phyloP scores from a whole-genome alignment of 2,329 filamentous ascomycete genomes.

The Rhynchosporium graminicola region DNA sequence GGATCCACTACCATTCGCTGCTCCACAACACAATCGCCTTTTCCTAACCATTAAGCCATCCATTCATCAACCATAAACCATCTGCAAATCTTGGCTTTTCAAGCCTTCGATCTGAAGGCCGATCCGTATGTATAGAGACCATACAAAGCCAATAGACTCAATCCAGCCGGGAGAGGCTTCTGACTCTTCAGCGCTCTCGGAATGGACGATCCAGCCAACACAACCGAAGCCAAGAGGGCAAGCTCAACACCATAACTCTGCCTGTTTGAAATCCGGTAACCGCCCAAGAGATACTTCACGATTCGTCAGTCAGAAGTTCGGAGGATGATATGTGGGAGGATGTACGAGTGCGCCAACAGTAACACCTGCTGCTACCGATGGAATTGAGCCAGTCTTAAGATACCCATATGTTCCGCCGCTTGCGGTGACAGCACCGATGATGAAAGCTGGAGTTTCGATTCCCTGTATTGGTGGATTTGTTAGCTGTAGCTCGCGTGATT shows the following conservation, averaged over 20 bases:
- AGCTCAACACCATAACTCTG: slow-evolving; percentile 84
- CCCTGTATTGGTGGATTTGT: slow-evolving; percentile 28
- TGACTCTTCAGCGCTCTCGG: slow-evolving; percentile 80
- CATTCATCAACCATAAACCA: neutral
- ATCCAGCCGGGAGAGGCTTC: slow-evolving; percentile 80
- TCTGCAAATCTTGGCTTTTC: neutral
- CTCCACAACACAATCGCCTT: neutral
- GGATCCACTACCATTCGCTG: slow-evolving; percentile 4
- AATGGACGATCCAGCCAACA: slow-evolving; percentile 81
- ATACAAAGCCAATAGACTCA: slow-evolving; percentile 78
- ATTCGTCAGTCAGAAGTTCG: slow-evolving; percentile 10
- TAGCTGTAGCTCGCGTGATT: slow-evolving; percentile 4
- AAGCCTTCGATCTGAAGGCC: slow-evolving; percentile 49
- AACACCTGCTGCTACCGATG: slow-evolving; percentile 81
- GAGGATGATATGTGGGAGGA: neutral
- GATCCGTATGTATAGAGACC: slow-evolving; percentile 79
- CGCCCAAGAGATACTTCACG: slow-evolving; percentile 68
- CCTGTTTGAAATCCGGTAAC: slow-evolving; percentile 73
- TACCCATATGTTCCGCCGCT: slow-evolving; percentile 87
- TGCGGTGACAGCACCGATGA: slow-evolving; percentile 80
- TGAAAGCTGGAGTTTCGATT: slow-evolving; percentile 66
- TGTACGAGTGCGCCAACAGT: slow-evolving; percentile 70
- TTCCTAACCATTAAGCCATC: neutral
- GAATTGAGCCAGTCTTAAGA: slow-evolving; percentile 78
- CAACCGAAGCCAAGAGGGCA: slow-evolving; percentile 81